These are phyloP conservation scores for Claviceps quebecensis DNA, from an alignment of 2,329 filamentous ascomycete species.

Conservation along the genomic window DNA sequence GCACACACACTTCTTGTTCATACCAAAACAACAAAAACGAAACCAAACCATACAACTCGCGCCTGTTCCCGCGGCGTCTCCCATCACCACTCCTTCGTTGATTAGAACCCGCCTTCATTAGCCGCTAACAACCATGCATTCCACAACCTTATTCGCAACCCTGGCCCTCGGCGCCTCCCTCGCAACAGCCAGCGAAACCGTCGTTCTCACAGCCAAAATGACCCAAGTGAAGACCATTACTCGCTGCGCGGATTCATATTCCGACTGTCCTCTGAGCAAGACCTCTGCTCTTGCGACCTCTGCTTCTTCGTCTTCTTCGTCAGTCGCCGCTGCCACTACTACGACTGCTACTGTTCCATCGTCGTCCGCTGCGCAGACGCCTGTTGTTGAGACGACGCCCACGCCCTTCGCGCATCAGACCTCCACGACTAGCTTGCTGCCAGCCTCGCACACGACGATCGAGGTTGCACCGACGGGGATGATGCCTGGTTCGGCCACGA, in stretches of 20 bases:
- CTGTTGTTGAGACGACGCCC: conserved; percentile 2
- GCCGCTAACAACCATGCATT: conserved; percentile 28
- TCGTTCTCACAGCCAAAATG: conserved; percentile 29
- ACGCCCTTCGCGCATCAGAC: neutral
- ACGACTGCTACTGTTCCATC: conserved; percentile 9
- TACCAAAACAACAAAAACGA: too few relatives aligned
- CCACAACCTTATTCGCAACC: conserved; percentile 27
- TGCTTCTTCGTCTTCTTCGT: conserved; percentile 10
- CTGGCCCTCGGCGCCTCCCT: conserved; percentile 27
- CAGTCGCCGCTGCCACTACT: conserved; percentile 6
- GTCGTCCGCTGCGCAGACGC: conserved; percentile 8
- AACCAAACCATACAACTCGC: too few relatives aligned
- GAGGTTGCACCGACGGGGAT: conserved; percentile 10
- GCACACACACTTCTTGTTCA: too few relatives aligned
- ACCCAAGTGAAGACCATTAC: conserved; percentile 33
- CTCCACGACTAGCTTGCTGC: neutral
- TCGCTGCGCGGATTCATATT: conserved; percentile 28
- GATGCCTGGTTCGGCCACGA: conserved; percentile 8
- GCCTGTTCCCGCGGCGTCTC: too few relatives aligned
- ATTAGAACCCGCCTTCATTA: neutral
- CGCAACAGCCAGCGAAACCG: conserved; percentile 23
- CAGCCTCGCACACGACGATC: conserved; percentile 12
- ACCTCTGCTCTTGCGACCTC: conserved; percentile 6
- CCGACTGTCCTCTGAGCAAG: conserved; percentile 27
- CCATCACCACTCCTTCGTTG: too few relatives aligned